Percentiles rank a stretch among this genome's conserved stretches.
Evolutionary conservation across 306 rosid genomes (phyloP).

Genomic region (Rosa multiflora): DNA sequence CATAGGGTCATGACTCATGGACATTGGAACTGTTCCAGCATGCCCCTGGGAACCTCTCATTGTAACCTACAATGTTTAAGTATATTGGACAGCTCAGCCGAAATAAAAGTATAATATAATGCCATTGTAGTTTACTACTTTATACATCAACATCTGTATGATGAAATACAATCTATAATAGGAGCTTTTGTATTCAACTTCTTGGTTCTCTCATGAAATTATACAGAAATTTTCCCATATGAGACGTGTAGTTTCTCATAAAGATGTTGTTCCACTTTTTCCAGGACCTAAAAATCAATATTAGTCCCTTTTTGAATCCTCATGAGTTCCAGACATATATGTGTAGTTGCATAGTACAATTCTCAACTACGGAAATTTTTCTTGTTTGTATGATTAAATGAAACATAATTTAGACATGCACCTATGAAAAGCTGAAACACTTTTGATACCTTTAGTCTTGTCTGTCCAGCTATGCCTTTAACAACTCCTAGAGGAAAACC

Average conservation of each 20-base stretch:
- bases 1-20: too few relatives aligned
- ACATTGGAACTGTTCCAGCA: too few relatives aligned
- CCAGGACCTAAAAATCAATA: not conserved
- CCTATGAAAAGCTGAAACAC: not conserved
- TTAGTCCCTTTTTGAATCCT: not conserved
- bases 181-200: not conserved
- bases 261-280: too few relatives aligned
- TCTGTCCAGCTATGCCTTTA: slow-evolving; percentile 94
- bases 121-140: not conserved
- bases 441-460: slow-evolving; percentile 29
- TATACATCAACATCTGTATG: not conserved
- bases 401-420: not conserved
- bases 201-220: not conserved
- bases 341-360: not conserved
- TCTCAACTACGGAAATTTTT: too few relatives aligned
- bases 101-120: not conserved
- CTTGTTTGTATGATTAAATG: not conserved
- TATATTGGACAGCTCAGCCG: slow-evolving; percentile 3
- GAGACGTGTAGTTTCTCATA: too few relatives aligned
- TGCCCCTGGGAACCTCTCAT: too few relatives aligned
- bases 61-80: not conserved
- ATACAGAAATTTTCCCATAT: not conserved
- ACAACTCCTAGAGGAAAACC: slow-evolving; percentile 89
- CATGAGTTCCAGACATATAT: not conserved
- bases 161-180: not conserved